Evolutionary conservation across 2,329 filamentous ascomycete species (phyloP).

Genomic region (Xylaria sp.): DNA sequence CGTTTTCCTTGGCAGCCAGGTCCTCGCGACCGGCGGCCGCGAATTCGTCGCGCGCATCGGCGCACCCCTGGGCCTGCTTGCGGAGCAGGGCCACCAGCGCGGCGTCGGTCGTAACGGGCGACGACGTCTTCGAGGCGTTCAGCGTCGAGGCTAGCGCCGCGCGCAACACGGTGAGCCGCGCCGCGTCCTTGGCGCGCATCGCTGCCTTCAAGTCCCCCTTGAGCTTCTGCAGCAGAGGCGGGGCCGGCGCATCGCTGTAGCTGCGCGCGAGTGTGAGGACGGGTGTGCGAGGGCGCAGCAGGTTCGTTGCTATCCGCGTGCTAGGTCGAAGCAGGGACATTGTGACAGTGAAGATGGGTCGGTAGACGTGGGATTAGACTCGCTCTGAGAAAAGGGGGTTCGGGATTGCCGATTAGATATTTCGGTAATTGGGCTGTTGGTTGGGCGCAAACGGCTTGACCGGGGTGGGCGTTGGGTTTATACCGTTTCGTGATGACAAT

Average conservation of each 20-base stretch:
- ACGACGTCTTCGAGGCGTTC: conserved; percentile 78
- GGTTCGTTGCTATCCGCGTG: conserved; percentile 40
- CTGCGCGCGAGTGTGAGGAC: conserved; percentile 34
- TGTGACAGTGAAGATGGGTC: background rate
- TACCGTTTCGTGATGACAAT: conserved; percentile 1
- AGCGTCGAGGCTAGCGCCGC: conserved; percentile 74
- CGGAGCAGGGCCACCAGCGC: conserved; percentile 75
- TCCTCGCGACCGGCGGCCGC: conserved; percentile 72
- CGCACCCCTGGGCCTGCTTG: conserved; percentile 68
- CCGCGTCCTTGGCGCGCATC: conserved; percentile 72
- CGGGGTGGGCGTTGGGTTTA: conserved; percentile 10
- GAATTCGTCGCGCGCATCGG: conserved; percentile 73
- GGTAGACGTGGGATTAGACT: background rate
- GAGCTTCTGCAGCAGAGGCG: conserved; percentile 64
- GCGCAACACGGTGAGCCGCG: conserved; percentile 76
- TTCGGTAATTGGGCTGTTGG: conserved; percentile 1
- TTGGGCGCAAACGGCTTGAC: conserved; percentile 16
- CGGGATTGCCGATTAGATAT: background rate
- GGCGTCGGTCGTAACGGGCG: conserved; percentile 76
- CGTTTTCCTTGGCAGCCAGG: conserved; percentile 75
- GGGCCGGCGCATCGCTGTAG: conserved; percentile 48
- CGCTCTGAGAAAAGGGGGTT: background rate
- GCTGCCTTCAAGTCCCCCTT: conserved; percentile 72
- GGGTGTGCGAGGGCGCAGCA: conserved; percentile 37
- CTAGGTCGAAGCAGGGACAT: conserved; percentile 44